phyloP scores from a whole-genome alignment of 805 yeast genomes.

The Komagataella mondaviorum region DNA sequence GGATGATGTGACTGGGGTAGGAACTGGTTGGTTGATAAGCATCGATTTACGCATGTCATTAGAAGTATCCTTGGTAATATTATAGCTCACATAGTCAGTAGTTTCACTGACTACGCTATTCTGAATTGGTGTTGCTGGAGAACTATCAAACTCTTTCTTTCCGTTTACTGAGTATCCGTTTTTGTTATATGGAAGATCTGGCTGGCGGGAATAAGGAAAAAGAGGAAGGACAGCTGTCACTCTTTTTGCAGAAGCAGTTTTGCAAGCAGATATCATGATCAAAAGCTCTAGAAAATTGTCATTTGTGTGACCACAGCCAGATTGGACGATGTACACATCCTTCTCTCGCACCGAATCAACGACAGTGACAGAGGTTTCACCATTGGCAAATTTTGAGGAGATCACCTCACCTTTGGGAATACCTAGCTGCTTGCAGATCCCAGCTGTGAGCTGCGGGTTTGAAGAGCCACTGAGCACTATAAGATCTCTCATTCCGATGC shows the following conservation, averaged over 20 bases:
- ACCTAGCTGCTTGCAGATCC: conserved; percentile 70
- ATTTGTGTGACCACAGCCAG: conserved; percentile 80
- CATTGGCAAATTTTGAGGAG: conserved; percentile 67
- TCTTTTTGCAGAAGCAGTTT: conserved; percentile 76
- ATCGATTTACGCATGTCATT: conserved; percentile 1
- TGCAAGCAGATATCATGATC: conserved; percentile 83
- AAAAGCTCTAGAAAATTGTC: conserved; percentile 75
- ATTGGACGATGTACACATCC: conserved; percentile 84
- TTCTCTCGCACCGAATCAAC: conserved; percentile 88
- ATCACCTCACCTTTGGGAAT: conserved; percentile 56
- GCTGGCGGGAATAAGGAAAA: conserved; percentile 93
- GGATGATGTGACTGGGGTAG: background rate
- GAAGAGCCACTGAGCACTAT: conserved; percentile 86
- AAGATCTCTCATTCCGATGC: conserved; percentile 54
- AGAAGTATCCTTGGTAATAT: background rate
- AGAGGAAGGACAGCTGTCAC: conserved; percentile 88
- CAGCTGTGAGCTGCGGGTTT: conserved; percentile 63
- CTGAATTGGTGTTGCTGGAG: conserved; percentile 29
- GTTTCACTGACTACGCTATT: background rate
- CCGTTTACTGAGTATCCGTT: conserved; percentile 31
- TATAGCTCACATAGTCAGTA: background rate
- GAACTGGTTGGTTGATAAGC: background rate
- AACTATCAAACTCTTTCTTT: conserved; percentile 20
- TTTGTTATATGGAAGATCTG: conserved; percentile 76
- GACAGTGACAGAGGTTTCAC: conserved; percentile 84